Evolutionary conservation across 805 yeast species (phyloP), one percentile per base, ranked within the genome.

Genomic region (Spencermartinsiella europaea): DNA sequence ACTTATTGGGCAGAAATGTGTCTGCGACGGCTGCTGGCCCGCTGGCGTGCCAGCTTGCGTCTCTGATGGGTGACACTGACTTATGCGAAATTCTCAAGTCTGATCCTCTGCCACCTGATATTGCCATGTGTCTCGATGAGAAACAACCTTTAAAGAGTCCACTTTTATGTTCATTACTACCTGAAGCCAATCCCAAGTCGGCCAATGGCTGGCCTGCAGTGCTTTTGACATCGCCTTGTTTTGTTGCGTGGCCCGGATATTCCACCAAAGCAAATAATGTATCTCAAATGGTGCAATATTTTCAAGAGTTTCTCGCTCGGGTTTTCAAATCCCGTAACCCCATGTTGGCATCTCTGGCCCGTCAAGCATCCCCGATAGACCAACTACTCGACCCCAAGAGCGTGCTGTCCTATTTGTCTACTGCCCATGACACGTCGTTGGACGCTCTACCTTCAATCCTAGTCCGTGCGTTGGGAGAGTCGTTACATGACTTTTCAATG

Each of bases 11-110:
- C 12, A 34, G 48, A 28, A 25, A 34, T 17, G 33, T 53, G 12
- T 35, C 50, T 12, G 28, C 27, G 10, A 25, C 35, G 5, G 53
- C 57, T 10, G 44, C 50, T 7, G 17, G 35, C 16, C 21, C 50
- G 19, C 33, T 53, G 8, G 55, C 57, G 10, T 22, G 37, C 25
- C 55, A 53, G 16, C 39, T 53, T 19, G 47, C 51, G 5, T 19
- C 50, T 12, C 17, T 46, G 3, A 34, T 40, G 15, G 55, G 50
- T 2, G 45, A 21, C 1, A 17, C 21, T 8, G 46, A 34, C 16
- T 38, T 51, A 2, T 51, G 52, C 34, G n/a, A 5, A 7, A 21
- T 14, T n/a, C 27, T 38, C 5, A 14, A 10, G 17, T 12, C 15
- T n/a, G 34, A 21, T 5, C 14, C 15, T 4, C 34, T 38, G 15